Percentiles rank a stretch among this genome's conserved stretches.
Evolutionary conservation across 2,329 filamentous ascomycete species (phyloP).

Genomic region (Trichoderma sp.): DNA sequence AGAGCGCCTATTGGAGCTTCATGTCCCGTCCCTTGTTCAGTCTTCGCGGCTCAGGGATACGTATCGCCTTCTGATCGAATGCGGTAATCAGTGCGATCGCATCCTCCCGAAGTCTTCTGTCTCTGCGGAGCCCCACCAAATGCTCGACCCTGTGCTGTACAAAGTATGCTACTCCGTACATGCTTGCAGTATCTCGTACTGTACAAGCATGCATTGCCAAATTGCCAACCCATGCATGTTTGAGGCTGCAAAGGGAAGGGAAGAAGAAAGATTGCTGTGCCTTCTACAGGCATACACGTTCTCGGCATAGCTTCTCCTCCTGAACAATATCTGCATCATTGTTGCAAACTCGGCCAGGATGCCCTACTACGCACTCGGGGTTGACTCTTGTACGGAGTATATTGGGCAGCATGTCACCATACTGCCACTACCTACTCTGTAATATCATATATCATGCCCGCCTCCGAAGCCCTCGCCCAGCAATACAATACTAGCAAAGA

Average conservation of each 20-base stretch:
- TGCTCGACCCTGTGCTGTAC: background rate
- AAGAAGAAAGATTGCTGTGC: background rate
- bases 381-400: background rate
- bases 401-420: background rate
- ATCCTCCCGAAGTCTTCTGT: background rate
- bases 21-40: background rate
- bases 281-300: background rate
- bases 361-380: background rate
- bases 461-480: background rate
- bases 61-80: conserved; percentile 22
- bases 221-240: background rate
- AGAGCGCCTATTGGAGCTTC: conserved; percentile 18
- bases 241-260: background rate
- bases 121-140: conserved; percentile 5
- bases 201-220: background rate
- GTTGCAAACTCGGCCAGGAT: background rate
- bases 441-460: background rate
- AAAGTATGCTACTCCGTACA: background rate
- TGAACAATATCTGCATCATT: conserved; percentile 2
- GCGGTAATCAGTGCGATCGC: conserved; percentile 26
- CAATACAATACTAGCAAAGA: background rate
- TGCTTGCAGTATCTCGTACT: background rate
- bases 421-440: background rate
- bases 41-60: conserved; percentile 20
- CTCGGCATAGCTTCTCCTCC: background rate